phyloP scores from a whole-genome alignment of 768 basidiomycete species.

The Lyophyllum atratum region DNA sequence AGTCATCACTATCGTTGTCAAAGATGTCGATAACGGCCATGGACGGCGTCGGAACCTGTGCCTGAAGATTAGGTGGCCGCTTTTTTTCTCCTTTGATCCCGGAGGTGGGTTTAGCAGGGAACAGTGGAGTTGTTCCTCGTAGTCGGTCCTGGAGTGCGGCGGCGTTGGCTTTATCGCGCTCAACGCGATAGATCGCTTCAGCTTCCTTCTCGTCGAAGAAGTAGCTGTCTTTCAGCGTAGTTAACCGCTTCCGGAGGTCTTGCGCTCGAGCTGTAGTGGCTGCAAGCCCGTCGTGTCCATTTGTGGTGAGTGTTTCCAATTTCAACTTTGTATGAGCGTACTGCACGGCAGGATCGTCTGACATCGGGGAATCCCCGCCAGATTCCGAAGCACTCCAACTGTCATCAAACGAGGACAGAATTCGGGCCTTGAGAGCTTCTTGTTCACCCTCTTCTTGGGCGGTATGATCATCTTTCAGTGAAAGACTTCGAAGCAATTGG shows the following conservation, averaged over 20 bases:
- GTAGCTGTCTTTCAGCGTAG: slow-evolving; percentile 54
- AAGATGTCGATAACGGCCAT: slow-evolving; percentile 43
- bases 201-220: slow-evolving; percentile 75
- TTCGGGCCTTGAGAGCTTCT: slow-evolving; percentile 18
- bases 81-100: slow-evolving; percentile 7
- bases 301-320: slow-evolving; percentile 47
- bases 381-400: slow-evolving; percentile 26
- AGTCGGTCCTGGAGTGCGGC: slow-evolving; percentile 44
- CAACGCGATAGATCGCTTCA: slow-evolving; percentile 52
- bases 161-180: slow-evolving; percentile 52
- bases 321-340: slow-evolving; percentile 67
- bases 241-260: slow-evolving; percentile 47
- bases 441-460: slow-evolving; percentile 11
- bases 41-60: slow-evolving; percentile 10
- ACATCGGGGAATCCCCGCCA: slow-evolving; percentile 34
- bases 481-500: slow-evolving; percentile 6
- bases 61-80: slow-evolving; percentile 20
- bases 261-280: slow-evolving; percentile 30
- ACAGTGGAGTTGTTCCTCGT: slow-evolving; percentile 20
- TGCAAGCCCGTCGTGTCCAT: slow-evolving; percentile 18
- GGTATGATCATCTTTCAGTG: slow-evolving; percentile 9
- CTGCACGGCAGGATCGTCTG: slow-evolving; percentile 57
- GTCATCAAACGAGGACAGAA: slow-evolving; percentile 18
- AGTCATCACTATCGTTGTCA: slow-evolving; percentile 51
- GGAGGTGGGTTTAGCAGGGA: neutral